Evolutionary conservation across 345 rosid genomes (phyloP), one percentile per base, ranked within the genome.

Genomic region (Nephelium lappaceum): DNA sequence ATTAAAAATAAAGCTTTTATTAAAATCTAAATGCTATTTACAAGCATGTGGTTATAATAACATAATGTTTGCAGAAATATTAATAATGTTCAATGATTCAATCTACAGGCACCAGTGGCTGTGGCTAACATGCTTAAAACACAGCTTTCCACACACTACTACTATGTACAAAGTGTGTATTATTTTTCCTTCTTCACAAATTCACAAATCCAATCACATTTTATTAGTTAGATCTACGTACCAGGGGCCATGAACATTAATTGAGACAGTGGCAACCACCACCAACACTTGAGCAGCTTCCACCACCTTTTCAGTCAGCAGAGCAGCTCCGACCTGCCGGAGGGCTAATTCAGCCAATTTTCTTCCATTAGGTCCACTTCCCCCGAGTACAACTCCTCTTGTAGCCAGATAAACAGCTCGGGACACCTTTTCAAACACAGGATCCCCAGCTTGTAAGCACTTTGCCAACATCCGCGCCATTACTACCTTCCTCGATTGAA

Each of bases 391-490:
- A 39, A 87, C 85, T 66, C 96, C 97, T 72, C 97, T 85, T 31
- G 77, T 81, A 18, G 94, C 95, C 77, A 86, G 75, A 79, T 95
- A 89, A 25, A 95, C 83, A 67, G 95, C 89, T 0, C 65, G 81
- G 21, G 95, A 88, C 23, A 95, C 94, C 87, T 84, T 92, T 73
- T 85, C 89, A 42, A 92, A 95, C 72, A 95, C 88, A 11, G 94
- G 85, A 81, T 93, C 95, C 63, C 92, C 94, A 42, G 89, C 93
- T 74, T 83, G 92, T 84, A 95, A 84, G 82, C 96, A 91, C 89
- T 87, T 95, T 11, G 85, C 90, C 75, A 95, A 67, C 84, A 88
- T 88, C 68, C 91, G 86, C 70, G 75, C 86, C 93, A 93, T 91
- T 68, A 93, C 79, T 8, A 41, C 85, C 81, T 91, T 92, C 86